Conservation (phyloP, 768 basidiomycete species). For the Infundibulicybe gibba region DNA sequence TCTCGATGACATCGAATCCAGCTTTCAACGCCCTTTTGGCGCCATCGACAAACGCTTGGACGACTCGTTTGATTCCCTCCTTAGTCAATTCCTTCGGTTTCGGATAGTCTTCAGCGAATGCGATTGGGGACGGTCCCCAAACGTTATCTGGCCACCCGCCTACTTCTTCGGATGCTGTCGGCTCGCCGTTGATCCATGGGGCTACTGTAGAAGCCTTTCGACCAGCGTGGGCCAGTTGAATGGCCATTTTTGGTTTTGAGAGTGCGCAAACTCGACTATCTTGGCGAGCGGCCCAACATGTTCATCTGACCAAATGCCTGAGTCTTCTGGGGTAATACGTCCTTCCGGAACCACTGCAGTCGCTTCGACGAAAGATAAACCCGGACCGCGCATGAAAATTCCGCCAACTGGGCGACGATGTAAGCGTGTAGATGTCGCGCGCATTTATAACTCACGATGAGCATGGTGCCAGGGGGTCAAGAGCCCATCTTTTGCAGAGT, state of each 20-base stretch:
- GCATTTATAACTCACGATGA: constrained; percentile 19
- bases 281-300: constrained; percentile 17
- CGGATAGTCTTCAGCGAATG: constrained; percentile 36
- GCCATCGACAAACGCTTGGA: constrained; percentile 48
- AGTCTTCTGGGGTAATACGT: constrained; percentile 59
- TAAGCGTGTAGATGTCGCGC: not conserved
- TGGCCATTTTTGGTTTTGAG: constrained; percentile 49
- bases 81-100: constrained; percentile 49
- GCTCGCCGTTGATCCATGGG: constrained; percentile 40
- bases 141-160: constrained; percentile 33
- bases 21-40: constrained; percentile 37
- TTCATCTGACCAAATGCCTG: constrained; percentile 57
- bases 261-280: constrained; percentile 42
- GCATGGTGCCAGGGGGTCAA: constrained; percentile 40
- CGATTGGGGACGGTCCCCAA: constrained; percentile 49
- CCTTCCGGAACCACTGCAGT: constrained; percentile 52
- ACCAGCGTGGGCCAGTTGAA: constrained; percentile 62
- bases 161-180: constrained; percentile 1
- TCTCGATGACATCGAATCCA: constrained; percentile 41
- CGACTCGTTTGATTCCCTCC: constrained; percentile 50
- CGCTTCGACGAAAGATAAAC: constrained; percentile 60
- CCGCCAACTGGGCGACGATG: constrained; percentile 35
- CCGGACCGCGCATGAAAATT: constrained; percentile 48
- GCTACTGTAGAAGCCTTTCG: constrained; percentile 50
- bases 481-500: constrained; percentile 39